Percentiles rank a stretch among this genome's conserved stretches.
Evolutionary conservation across 2,329 filamentous ascomycete genomes (phyloP).

Genomic region (Dactylellina sp.): DNA sequence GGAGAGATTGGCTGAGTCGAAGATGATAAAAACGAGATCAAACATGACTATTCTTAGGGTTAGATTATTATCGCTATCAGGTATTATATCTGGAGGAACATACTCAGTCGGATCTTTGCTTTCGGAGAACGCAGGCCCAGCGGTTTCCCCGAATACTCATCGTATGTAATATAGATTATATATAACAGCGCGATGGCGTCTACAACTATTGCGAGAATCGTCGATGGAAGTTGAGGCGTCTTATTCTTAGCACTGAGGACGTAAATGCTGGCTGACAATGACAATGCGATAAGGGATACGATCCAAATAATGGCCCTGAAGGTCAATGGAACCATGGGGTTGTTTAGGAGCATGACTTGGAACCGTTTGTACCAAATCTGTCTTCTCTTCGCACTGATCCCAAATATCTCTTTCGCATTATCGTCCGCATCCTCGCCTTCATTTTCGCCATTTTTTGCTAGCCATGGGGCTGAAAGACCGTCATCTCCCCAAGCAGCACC

Average conservation of each 20-base stretch:
- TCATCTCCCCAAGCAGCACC: conserved; percentile 54
- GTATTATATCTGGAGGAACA: background rate
- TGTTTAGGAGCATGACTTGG: conserved; percentile 77
- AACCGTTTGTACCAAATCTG: conserved; percentile 71
- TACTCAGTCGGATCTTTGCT: conserved; percentile 81
- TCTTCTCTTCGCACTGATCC: conserved; percentile 66
- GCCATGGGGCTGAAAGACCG: conserved; percentile 64
- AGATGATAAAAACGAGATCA: conserved; percentile 96
- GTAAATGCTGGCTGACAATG: conserved; percentile 80
- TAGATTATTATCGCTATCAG: conserved; percentile 11
- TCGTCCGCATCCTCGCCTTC: conserved; percentile 62
- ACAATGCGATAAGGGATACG: conserved; percentile 84
- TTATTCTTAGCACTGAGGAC: conserved; percentile 68
- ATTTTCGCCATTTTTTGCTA: conserved; percentile 66
- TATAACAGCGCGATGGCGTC: conserved; percentile 91
- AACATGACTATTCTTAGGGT: conserved; percentile 73
- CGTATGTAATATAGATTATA: conserved; percentile 91
- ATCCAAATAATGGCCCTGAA: conserved; percentile 85
- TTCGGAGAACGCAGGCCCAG: conserved; percentile 84
- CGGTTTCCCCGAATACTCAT: conserved; percentile 95
- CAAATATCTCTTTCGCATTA: conserved; percentile 62
- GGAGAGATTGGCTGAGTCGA: conserved; percentile 91
- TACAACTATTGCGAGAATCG: conserved; percentile 87
- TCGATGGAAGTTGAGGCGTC: conserved; percentile 76
- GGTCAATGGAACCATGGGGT: conserved; percentile 84